phyloP scores from a whole-genome alignment of 2,329 filamentous ascomycete genomes.

The Penicillium sp. region DNA sequence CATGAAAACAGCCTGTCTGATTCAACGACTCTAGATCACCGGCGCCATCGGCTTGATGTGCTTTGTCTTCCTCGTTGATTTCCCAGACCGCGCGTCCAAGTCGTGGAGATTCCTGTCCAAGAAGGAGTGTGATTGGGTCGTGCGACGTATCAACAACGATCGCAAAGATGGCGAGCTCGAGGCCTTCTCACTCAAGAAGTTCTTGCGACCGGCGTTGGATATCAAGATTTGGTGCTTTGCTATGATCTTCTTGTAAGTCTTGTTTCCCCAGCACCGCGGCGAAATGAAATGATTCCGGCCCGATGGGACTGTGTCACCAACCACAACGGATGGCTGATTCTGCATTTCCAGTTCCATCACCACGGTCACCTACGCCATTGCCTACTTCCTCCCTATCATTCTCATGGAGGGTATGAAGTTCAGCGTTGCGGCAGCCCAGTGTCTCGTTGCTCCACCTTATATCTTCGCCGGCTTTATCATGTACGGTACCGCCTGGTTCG shows the following conservation, averaged over 20 bases:
- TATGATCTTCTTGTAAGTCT: conserved; percentile 42
- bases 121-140: conserved; percentile 44
- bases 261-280: not conserved
- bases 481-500: conserved; percentile 54
- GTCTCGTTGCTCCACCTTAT: conserved; percentile 66
- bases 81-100: conserved; percentile 28
- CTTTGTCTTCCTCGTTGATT: conserved; percentile 35
- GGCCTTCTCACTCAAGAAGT: conserved; percentile 44
- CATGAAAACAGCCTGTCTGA: not conserved
- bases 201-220: conserved; percentile 44
- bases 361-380: conserved; percentile 68
- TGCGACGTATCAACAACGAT: conserved; percentile 48
- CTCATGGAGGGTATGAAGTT: conserved; percentile 60
- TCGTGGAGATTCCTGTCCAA: conserved; percentile 32
- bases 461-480: conserved; percentile 59
- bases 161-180: conserved; percentile 47
- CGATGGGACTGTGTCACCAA: too few species aligned
- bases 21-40: conserved; percentile 16
- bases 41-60: conserved; percentile 24
- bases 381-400: conserved; percentile 74
- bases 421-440: conserved; percentile 57
- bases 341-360: conserved; percentile 54
- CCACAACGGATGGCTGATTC: too few species aligned
- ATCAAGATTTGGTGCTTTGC: conserved; percentile 53
- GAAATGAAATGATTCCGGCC: too few species aligned